Conservation (phyloP, 2,329 filamentous ascomycete genomes). For the Pyricularia sp. region DNA sequence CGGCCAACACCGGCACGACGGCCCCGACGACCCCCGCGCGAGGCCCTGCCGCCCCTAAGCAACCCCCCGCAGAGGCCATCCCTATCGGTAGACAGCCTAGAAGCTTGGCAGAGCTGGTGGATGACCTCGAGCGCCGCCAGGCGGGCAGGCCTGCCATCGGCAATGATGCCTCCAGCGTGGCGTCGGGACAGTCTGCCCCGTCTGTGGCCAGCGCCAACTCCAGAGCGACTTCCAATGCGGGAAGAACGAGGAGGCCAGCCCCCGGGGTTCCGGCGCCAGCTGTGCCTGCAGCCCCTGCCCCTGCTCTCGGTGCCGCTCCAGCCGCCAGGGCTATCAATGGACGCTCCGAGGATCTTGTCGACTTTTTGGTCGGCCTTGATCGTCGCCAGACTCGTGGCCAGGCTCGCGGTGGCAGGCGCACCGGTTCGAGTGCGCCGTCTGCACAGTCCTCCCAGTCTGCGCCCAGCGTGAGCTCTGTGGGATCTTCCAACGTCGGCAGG, state of each 20-base stretch:
- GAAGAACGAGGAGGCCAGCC: neutral
- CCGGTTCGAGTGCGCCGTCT: neutral
- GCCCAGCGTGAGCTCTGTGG: neutral
- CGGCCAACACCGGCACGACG: neutral
- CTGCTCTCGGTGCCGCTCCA: too few relatives aligned
- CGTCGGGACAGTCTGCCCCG: neutral
- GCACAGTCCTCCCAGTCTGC: neutral
- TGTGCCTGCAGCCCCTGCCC: neutral
- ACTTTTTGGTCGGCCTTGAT: neutral
- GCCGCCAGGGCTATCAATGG: neutral
- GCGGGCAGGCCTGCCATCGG: neutral
- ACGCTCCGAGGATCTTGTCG: neutral
- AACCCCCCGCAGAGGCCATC: neutral
- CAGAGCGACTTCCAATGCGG: neutral
- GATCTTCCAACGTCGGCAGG: neutral
- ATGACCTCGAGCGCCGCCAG: neutral
- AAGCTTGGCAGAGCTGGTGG: neutral
- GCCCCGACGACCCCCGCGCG: neutral
- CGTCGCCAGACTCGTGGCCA: neutral
- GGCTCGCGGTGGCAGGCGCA: neutral
- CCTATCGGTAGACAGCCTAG: neutral
- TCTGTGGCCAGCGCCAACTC: neutral
- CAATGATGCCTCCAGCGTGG: neutral
- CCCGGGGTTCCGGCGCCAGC: neutral
- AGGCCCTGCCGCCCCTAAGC: neutral